Evolutionary conservation across 2,329 filamentous ascomycete genomes (phyloP).

Genomic region (Corinectria fuckeliana): DNA sequence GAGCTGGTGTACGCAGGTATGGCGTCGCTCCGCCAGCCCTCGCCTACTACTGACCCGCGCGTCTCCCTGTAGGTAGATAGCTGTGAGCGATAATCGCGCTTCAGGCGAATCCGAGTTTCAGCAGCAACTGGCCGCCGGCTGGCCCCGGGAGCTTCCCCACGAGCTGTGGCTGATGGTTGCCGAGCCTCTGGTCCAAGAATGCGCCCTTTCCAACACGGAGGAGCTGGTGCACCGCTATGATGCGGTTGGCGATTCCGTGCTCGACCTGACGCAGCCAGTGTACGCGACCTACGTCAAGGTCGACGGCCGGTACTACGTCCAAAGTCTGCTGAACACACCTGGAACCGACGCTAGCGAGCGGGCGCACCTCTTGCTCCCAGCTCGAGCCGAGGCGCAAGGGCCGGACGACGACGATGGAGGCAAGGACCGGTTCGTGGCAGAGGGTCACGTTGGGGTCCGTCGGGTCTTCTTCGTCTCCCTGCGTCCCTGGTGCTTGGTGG

Average conservation of each 20-base stretch:
- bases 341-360: not conserved
- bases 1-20: constrained; percentile 12
- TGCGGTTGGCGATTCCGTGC: not conserved
- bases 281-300: constrained; percentile 15
- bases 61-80: not conserved
- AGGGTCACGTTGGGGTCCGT: constrained; percentile 17
- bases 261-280: constrained; percentile 8
- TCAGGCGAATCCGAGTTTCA: constrained; percentile 10
- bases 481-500: constrained; percentile 10
- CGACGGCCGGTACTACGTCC: constrained; percentile 17
- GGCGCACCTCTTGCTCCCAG: constrained; percentile 3
- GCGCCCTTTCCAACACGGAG: constrained; percentile 9
- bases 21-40: not conserved
- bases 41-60: not conserved
- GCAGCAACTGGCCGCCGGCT: not conserved
- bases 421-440: constrained; percentile 17
- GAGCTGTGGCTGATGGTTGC: constrained; percentile 20
- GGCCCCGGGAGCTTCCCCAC: constrained; percentile 12
- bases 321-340: constrained; percentile 4
- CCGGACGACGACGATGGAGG: not conserved
- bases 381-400: not conserved
- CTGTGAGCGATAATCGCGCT: constrained; percentile 2
- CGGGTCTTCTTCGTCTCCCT: constrained; percentile 14
- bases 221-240: constrained; percentile 10
- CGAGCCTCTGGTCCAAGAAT: not conserved